Conservation (phyloP, 805 yeast genomes). For the Candida rishiriensis region DNA sequence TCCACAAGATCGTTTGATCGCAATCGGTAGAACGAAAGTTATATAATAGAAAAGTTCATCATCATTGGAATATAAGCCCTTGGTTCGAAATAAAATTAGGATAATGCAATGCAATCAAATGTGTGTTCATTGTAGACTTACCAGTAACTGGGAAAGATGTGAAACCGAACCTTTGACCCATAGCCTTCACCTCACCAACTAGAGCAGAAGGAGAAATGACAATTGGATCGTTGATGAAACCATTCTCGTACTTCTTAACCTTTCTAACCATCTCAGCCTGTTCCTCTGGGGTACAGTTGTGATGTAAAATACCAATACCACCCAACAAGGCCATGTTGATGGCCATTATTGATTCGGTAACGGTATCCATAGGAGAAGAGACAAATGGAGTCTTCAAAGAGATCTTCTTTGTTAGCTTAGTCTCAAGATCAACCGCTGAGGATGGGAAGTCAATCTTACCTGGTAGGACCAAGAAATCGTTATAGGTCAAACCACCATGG, state of each 20-base stretch:
- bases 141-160: conserved; percentile 99
- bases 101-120: neutral
- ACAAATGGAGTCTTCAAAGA: conserved; percentile 90
- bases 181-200: conserved; percentile 72
- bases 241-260: conserved; percentile 96
- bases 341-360: conserved; percentile 96
- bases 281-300: conserved; percentile 93
- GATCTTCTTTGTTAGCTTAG: conserved; percentile 88
- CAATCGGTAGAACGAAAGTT: conserved; percentile 99
- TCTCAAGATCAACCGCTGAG: conserved; percentile 68
- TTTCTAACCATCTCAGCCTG: conserved; percentile 98
- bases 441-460: conserved; percentile 92
- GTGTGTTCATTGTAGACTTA: conserved; percentile 47
- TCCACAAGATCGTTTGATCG: conserved; percentile 98
- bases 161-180: conserved; percentile 76
- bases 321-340: conserved; percentile 97
- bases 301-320: conserved; percentile 98
- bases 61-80: conserved; percentile 49
- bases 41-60: conserved; percentile 45
- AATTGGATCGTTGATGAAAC: conserved; percentile 92
- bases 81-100: too few species aligned
- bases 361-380: conserved; percentile 99
- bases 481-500: conserved; percentile 97
- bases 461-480: conserved; percentile 92
- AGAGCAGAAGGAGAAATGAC: conserved; percentile 74